Evolutionary conservation across 176 grass and related monocot species (phyloP), one percentile per base, ranked within the genome.

Genomic region (Aegilops tauschii): DNA sequence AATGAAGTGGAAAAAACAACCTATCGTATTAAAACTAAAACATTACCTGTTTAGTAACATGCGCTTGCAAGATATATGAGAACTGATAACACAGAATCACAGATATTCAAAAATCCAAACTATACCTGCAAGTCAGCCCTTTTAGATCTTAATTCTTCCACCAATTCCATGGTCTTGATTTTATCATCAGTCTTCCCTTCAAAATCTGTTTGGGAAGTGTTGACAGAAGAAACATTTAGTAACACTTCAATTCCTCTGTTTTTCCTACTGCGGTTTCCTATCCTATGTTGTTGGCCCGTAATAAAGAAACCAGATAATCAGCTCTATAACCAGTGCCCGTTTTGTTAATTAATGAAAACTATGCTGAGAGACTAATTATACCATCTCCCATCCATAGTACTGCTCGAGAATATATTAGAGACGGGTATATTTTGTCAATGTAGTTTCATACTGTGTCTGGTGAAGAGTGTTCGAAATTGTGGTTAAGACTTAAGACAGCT

Each of bases 61-160:
- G 56, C 31, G 61, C 72, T 44, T 12, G 47, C 75, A 81, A 27
- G 23, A 79, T 32, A 66, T 11, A 12, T 58, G 32, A 79, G 52
- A 18, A 61, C 27, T 80, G 65, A 45, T 23, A 74, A 27, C 13
- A 7, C 25, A 61, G 28, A 50, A 74, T 21, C 13, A 7, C 25
- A 61, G 28, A 50, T 54, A 80, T 40, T 36, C 45, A 47, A 74
- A 83, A 8, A 56, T 84, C 49, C 13, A 16, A 71, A 87, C 40
- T 62, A 65, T 82, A 98, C 96, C 93, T 95, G 96, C 86, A 94
- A 86, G 73, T 95, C 96, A 89, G 96, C 96, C 85, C 93, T 94
- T 95, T 98, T 92, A 73, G 83, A 66, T 89, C 87, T 95, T 58
- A 95, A 71, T 44, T 94, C 91, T 88, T 98, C 93, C 70, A 95